Percentiles rank a stretch among this genome's conserved stretches.
phyloP scores from a whole-genome alignment of 2,329 filamentous ascomycete genomes.

The Hirsutella minnesotensis region DNA sequence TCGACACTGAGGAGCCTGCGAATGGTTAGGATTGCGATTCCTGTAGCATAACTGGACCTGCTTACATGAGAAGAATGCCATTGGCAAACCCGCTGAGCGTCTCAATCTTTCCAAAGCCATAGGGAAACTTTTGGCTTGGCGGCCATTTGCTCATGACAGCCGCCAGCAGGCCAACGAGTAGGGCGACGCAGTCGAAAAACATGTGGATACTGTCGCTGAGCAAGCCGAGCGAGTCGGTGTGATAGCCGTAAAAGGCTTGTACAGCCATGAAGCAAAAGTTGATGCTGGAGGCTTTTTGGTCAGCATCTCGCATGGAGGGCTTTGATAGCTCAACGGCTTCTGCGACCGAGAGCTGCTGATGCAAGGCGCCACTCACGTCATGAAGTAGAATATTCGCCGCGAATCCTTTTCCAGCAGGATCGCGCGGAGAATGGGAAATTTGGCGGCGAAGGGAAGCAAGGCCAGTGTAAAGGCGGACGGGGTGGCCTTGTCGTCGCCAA shows the following conservation, averaged over 20 bases:
- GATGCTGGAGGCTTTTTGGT: slow-evolving; percentile 40
- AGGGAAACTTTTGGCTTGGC: slow-evolving; percentile 76
- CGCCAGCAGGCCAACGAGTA: slow-evolving; percentile 81
- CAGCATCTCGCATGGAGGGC: slow-evolving; percentile 1
- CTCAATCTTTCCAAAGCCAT: slow-evolving; percentile 94
- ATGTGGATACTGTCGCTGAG: slow-evolving; percentile 97
- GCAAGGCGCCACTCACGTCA: slow-evolving; percentile 48
- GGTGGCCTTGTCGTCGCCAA: slow-evolving; percentile 12
- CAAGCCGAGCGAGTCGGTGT: slow-evolving; percentile 88
- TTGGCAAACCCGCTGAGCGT: slow-evolving; percentile 94
- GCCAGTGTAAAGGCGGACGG: slow-evolving; percentile 60
- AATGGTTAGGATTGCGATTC: slow-evolving; percentile 5
- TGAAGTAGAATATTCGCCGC: slow-evolving; percentile 92
- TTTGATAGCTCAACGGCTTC: no score
- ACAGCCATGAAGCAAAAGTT: slow-evolving; percentile 94
- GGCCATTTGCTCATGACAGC: slow-evolving; percentile 97
- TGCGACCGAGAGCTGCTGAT: no score
- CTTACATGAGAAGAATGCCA: slow-evolving; percentile 82
- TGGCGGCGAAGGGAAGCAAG: slow-evolving; percentile 56
- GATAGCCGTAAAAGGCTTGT: slow-evolving; percentile 85
- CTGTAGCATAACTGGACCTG: slow-evolving; percentile 1
- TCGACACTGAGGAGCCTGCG: slow-evolving; percentile 80
- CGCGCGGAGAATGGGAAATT: slow-evolving; percentile 69
- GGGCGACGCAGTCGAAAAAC: slow-evolving; percentile 94
- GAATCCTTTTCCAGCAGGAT: slow-evolving; percentile 88